Evolutionary conservation across 169 alveolate species (phyloP), one percentile per base, ranked within the genome.

Genomic region (Plasmodium yoelii): DNA sequence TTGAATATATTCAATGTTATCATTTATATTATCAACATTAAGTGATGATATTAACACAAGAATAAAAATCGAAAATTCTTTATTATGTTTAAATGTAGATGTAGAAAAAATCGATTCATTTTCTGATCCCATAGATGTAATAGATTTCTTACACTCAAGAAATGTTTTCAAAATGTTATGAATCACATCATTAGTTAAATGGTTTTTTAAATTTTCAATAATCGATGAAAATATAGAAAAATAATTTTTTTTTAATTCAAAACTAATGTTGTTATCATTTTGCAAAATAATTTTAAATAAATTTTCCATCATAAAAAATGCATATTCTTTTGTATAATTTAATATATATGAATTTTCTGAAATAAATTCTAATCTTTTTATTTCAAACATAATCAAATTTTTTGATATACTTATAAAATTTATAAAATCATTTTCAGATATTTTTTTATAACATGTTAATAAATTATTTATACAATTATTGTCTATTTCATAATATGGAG

Each of bases 401-500:
- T 56, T 7, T 8, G 86, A 71, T 5, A 59, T 2, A n/a, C 56
- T 86, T 10, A n/a, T 18, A 59, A 86, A 59, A 18, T 24, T 15
- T 1, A 15, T 22, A 39, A 68, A 68, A 39, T 86, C 91, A 2
- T 65, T 72, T 69, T 86, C 46, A 7, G 61, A 51, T n/a, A 86
- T 70, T 22, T 22, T 7, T 65, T 70, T 69, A 60, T 59, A 70
- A 10, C 86, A 86, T 24, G 7, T 51, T 28, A 86, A 39, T 55
- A 86, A 26, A 5, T 47, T 70, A 24, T 42, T 61, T 3, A 68
- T 86, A 46, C 91, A 86, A 1, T 69, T 51, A 26, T 19, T 44
- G 22, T 44, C n/a, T 28, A 86, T 57, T 86, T 86, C 91, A 42
- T 70, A 86, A 47, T 64, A 86, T 1, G 91, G 91, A 6, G 91